phyloP scores from a whole-genome alignment of 2,329 filamentous ascomycete species.

The Penicillium sp. region DNA sequence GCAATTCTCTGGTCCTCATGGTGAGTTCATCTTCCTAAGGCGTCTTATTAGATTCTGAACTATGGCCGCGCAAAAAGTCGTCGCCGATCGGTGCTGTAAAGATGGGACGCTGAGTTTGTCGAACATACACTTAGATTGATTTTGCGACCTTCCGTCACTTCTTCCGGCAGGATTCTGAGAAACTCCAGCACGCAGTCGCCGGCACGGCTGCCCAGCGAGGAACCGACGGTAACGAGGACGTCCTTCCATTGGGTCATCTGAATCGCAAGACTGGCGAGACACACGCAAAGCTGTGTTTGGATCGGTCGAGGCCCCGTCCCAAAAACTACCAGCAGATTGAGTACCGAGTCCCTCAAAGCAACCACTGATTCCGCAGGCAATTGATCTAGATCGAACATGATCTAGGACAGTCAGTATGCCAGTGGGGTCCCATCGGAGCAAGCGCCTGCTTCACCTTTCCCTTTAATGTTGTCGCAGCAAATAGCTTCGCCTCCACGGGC shows the following conservation, averaged over 20 bases:
- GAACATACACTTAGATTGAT: slow-evolving; percentile 98
- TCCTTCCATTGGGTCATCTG: slow-evolving; percentile 97
- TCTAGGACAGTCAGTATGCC: slow-evolving; percentile 61
- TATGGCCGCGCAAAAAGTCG: slow-evolving; percentile 19
- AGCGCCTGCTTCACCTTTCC: slow-evolving; percentile 75
- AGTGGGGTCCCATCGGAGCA: slow-evolving; percentile 11
- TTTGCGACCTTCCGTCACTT: slow-evolving; percentile 98
- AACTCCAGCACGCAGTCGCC: slow-evolving; percentile 93
- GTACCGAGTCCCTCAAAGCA: slow-evolving; percentile 80
- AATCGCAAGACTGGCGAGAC: slow-evolving; percentile 90
- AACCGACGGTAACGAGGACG: slow-evolving; percentile 80
- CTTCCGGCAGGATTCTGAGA: slow-evolving; percentile 93
- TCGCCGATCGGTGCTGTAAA: slow-evolving; percentile 48
- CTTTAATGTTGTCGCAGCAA: slow-evolving; percentile 95
- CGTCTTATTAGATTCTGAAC: slow-evolving; percentile 55
- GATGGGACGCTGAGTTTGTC: slow-evolving; percentile 45
- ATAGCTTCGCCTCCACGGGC: slow-evolving; percentile 85
- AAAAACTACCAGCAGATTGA: slow-evolving; percentile 80
- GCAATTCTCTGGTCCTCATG: slow-evolving; percentile 81
- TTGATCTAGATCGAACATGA: slow-evolving; percentile 94
- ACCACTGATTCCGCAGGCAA: slow-evolving; percentile 76
- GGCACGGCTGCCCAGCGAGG: slow-evolving; percentile 71
- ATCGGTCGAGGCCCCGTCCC: slow-evolving; percentile 81
- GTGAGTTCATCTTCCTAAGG: slow-evolving; percentile 91
- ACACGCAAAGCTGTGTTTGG: slow-evolving; percentile 91